Percentiles rank a stretch among this genome's conserved stretches.
Conservation (phyloP, 305 asterid genomes). For the Euphrasia arctica region DNA sequence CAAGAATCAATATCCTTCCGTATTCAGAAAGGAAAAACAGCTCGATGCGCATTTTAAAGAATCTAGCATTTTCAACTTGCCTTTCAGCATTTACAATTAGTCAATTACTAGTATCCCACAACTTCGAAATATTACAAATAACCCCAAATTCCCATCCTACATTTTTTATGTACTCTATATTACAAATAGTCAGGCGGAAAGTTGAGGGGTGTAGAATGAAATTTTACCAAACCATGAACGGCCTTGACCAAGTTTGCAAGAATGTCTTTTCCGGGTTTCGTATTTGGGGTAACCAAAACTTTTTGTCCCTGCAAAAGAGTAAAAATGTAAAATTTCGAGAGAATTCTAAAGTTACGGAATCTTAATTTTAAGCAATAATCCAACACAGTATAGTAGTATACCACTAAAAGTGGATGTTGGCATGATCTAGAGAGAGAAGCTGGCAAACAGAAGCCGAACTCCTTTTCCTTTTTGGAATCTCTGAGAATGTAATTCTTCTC, state of each 20-base stretch:
- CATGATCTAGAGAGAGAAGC: slow-evolving; percentile 72
- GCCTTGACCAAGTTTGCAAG: slow-evolving; percentile 74
- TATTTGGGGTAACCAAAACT: slow-evolving; percentile 81
- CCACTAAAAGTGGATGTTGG: slow-evolving; percentile 85
- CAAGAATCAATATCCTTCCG: slow-evolving; percentile 19
- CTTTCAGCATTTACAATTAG: no score
- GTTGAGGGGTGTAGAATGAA: no score
- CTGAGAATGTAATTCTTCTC: slow-evolving; percentile 81
- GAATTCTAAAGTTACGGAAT: slow-evolving; percentile 15
- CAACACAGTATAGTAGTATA: slow-evolving; percentile 40
- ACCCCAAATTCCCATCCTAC: no score
- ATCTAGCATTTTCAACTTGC: no score
- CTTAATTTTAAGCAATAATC: slow-evolving; percentile 7
- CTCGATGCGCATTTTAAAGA: neutral
- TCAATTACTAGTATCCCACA: neutral
- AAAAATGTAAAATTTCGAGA: slow-evolving; percentile 19
- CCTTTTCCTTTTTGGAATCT: slow-evolving; percentile 85
- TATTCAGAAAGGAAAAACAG: neutral
- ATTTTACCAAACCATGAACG: slow-evolving; percentile 73
- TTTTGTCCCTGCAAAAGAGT: slow-evolving; percentile 62
- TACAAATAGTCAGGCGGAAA: no score
- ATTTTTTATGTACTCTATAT: neutral
- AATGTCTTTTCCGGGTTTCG: slow-evolving; percentile 89
- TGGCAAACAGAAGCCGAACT: slow-evolving; percentile 85
- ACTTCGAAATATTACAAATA: neutral